Evolutionary conservation across 306 rosid species (phyloP).

Genomic region (Dalbergia cultrata): DNA sequence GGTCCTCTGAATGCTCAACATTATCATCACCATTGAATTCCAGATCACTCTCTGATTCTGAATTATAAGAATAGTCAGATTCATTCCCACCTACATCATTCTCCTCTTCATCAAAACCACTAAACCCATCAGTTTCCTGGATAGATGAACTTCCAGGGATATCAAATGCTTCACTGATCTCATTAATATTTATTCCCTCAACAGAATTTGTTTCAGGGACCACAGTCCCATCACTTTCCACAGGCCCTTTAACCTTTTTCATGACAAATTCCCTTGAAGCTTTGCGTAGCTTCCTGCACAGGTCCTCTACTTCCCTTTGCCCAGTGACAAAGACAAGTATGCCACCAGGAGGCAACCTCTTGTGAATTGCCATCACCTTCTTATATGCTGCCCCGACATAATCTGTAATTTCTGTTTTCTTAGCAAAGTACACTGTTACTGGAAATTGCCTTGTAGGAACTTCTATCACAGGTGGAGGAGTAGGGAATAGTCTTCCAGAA

Average conservation of each 20-base stretch:
- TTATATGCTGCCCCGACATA: constrained; percentile 85
- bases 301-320: constrained; percentile 82
- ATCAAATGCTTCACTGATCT: constrained; percentile 85
- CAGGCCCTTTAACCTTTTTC: constrained; percentile 54
- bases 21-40: constrained; percentile 59
- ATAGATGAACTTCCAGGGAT: constrained; percentile 50
- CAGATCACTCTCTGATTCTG: constrained; percentile 80
- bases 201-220: constrained; percentile 52
- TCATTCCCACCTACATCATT: constrained; percentile 49
- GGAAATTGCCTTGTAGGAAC: constrained; percentile 92
- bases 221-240: constrained; percentile 44
- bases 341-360: constrained; percentile 90
- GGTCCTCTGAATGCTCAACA: constrained; percentile 52
- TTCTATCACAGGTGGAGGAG: constrained; percentile 79
- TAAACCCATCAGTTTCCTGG: constrained; percentile 70
- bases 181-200: constrained; percentile 64
- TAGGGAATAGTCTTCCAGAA: constrained; percentile 66
- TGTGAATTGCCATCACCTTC: constrained; percentile 89
- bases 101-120: constrained; percentile 70
- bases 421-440: constrained; percentile 77
- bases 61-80: constrained; percentile 64
- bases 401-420: constrained; percentile 77
- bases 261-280: constrained; percentile 68
- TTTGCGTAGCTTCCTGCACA: constrained; percentile 78
- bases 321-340: constrained; percentile 92